phyloP scores from a whole-genome alignment of 352 stramenopile species.

The Globisporangium cystogenes region DNA sequence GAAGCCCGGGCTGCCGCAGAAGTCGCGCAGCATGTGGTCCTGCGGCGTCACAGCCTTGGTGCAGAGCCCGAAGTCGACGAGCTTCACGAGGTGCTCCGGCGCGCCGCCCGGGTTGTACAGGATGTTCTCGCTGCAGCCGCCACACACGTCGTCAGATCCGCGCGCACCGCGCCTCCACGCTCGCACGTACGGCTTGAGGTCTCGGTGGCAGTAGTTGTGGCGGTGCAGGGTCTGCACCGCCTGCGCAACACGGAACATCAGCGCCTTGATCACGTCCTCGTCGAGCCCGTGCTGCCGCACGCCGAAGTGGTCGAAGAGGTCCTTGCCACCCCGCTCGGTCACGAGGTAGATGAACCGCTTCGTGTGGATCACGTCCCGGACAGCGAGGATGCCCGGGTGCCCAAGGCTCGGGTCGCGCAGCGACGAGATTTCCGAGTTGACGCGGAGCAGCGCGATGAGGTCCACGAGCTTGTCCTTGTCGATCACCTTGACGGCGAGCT shows the following conservation, averaged over 20 bases:
- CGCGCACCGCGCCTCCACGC: too few species aligned
- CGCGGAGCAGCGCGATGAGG: conserved; percentile 60
- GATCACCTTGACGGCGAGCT: conserved; percentile 79
- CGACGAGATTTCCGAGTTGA: conserved; percentile 80
- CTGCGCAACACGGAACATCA: conserved; percentile 43
- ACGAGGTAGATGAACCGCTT: conserved; percentile 76
- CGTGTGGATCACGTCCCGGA: conserved; percentile 80
- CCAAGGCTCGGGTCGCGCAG: conserved; percentile 45
- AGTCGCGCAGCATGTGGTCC: conserved; percentile 46
- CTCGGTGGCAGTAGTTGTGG: conserved; percentile 71
- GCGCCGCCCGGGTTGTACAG: conserved; percentile 32
- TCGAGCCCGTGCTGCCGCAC: conserved; percentile 32
- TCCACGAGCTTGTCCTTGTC: conserved; percentile 80
- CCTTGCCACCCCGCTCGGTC: conserved; percentile 71
- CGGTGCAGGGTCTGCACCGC: conserved; percentile 51
- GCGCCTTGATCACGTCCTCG: conserved; percentile 33
- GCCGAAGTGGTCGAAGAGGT: conserved; percentile 84
- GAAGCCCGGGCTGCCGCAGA: conserved; percentile 80
- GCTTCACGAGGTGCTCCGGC: conserved; percentile 37
- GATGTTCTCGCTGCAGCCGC: conserved; percentile 53
- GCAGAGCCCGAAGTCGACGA: conserved; percentile 82
- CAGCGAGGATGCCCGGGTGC: conserved; percentile 59
- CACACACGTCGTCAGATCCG: too few species aligned
- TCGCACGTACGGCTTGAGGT: conserved; percentile 68
- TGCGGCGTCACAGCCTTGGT: conserved; percentile 32